Evolutionary conservation across 768 basidiomycete species (phyloP).

Genomic region (Tricholoma saponaceum): DNA sequence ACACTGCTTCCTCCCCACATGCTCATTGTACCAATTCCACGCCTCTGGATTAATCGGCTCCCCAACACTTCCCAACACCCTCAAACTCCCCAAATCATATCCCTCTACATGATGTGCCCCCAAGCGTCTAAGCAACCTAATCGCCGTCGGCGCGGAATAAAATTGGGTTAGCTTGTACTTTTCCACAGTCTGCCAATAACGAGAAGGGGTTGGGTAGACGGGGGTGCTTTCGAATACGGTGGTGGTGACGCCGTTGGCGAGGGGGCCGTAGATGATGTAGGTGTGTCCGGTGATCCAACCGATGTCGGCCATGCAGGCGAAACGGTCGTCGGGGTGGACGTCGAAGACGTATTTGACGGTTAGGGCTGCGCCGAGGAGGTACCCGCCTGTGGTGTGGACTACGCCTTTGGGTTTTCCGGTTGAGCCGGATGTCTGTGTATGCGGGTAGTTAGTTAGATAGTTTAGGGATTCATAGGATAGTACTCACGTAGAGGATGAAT

Average conservation of each 20-base stretch:
- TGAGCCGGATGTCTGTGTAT: slow-evolving; percentile 83
- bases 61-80: slow-evolving; percentile 90
- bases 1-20: slow-evolving; percentile 83
- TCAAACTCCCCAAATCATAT: slow-evolving; percentile 76
- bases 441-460: slow-evolving; percentile 64
- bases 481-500: slow-evolving; percentile 95
- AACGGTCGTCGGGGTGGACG: slow-evolving; percentile 92
- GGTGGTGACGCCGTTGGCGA: slow-evolving; percentile 79
- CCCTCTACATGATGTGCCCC: slow-evolving; percentile 83
- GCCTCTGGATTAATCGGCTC: slow-evolving; percentile 99
- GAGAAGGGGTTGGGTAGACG: slow-evolving; percentile 91
- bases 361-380: slow-evolving; percentile 86
- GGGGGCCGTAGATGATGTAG: slow-evolving; percentile 95
- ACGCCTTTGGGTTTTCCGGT: slow-evolving; percentile 98
- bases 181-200: slow-evolving; percentile 96
- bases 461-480: slow-evolving; percentile 50
- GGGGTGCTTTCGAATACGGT: slow-evolving; percentile 96
- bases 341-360: slow-evolving; percentile 99
- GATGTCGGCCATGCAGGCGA: slow-evolving; percentile 98
- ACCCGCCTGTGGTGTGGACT: slow-evolving; percentile 85
- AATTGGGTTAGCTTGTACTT: slow-evolving; percentile 94
- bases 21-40: slow-evolving; percentile 98
- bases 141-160: slow-evolving; percentile 93
- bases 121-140: slow-evolving; percentile 77
- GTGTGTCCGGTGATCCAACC: slow-evolving; percentile 99